phyloP scores from a whole-genome alignment of 768 basidiomycete genomes.

The Tylopilus balloui region DNA sequence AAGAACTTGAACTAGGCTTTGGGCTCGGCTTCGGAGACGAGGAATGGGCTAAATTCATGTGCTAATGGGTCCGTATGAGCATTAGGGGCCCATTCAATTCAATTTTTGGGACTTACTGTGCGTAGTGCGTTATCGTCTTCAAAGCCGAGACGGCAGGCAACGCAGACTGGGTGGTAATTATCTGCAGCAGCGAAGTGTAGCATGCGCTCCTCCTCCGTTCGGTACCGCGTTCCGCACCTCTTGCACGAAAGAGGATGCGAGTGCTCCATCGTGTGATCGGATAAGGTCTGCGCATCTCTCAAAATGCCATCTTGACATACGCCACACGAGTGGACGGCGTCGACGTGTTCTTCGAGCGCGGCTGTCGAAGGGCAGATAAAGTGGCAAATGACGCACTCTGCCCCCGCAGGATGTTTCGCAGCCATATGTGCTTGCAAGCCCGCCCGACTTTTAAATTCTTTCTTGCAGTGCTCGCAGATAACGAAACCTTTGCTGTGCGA shows the following conservation, averaged over 20 bases:
- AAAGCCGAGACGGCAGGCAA: slow-evolving; percentile 32
- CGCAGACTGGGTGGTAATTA: slow-evolving; percentile 36
- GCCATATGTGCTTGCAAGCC: slow-evolving; percentile 25
- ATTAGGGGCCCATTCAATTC: slow-evolving; percentile 1
- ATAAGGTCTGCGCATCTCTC: slow-evolving; percentile 22
- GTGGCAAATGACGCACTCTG: slow-evolving; percentile 26
- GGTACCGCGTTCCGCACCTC: slow-evolving; percentile 30
- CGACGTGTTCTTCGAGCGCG: slow-evolving; percentile 26
- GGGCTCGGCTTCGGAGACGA: slow-evolving; percentile 13
- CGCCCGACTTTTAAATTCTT: slow-evolving; percentile 15
- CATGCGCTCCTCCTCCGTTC: slow-evolving; percentile 34
- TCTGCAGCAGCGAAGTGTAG: slow-evolving; percentile 37
- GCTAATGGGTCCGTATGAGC: slow-evolving; percentile 17
- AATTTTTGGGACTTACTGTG: slow-evolving; percentile 24
- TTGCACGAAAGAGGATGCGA: slow-evolving; percentile 26
- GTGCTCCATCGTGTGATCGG: slow-evolving; percentile 29
- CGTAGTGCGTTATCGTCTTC: slow-evolving; percentile 30
- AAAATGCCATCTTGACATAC: slow-evolving; percentile 30
- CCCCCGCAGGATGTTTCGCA: slow-evolving; percentile 21
- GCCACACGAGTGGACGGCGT: slow-evolving; percentile 23
- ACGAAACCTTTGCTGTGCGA: slow-evolving; percentile 3
- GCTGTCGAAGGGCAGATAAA: slow-evolving; percentile 18
- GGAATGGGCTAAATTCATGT: slow-evolving; percentile 13
- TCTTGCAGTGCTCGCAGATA: slow-evolving; percentile 23
- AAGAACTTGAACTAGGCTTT: slow-evolving; percentile 9